Percentiles rank a stretch among this genome's conserved stretches.
Evolutionary conservation across 352 stramenopile genomes (phyloP).

Genomic region (Blastocystis sp.): DNA sequence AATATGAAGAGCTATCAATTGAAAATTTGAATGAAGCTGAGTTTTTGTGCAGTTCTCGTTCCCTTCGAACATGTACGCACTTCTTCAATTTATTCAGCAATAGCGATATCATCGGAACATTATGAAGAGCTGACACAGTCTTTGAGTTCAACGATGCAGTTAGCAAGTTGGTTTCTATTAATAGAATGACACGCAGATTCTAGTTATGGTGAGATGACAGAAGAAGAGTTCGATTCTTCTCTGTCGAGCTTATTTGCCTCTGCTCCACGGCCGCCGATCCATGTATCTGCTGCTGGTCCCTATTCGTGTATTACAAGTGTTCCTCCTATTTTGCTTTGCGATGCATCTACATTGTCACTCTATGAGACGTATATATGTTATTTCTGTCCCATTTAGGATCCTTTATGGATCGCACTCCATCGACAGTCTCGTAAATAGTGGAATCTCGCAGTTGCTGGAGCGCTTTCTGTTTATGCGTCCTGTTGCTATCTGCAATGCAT

Average conservation of each 20-base stretch:
- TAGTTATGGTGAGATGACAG: neutral
- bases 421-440: conserved; percentile 26
- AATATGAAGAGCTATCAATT: neutral
- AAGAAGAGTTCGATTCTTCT: conserved; percentile 4
- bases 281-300: neutral
- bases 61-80: neutral
- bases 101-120: neutral
- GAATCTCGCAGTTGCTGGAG: conserved; percentile 23
- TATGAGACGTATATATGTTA: neutral
- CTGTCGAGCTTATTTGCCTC: neutral
- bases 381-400: neutral
- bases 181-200: neutral
- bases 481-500: conserved; percentile 28
- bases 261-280: neutral
- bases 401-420: conserved; percentile 1
- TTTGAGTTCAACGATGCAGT: neutral
- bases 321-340: conserved; percentile 22
- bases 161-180: neutral
- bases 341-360: neutral
- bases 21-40: neutral
- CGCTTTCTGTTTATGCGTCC: conserved; percentile 53
- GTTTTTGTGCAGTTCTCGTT: neutral
- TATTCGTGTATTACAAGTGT: neutral
- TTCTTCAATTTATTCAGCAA: neutral
- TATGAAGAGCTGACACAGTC: neutral